Conservation (phyloP, 202 grass and related monocot genomes). For the Setaria viridis region DNA sequence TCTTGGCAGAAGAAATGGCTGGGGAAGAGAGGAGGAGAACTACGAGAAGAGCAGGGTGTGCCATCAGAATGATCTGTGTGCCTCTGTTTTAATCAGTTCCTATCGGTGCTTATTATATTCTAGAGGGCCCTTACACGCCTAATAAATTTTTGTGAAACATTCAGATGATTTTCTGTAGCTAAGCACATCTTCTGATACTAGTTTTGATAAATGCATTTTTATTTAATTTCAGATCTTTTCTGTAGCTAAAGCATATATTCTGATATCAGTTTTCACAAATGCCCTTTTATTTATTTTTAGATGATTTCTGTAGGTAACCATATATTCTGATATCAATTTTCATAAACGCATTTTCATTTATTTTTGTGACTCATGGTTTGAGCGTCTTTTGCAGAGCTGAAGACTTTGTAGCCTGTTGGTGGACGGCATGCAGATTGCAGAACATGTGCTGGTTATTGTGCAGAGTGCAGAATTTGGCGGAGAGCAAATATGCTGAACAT, state of each 20-base stretch:
- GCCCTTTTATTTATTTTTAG: neutral
- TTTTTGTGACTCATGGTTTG: conserved; percentile 4
- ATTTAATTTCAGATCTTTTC: neutral
- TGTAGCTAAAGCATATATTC: conserved; percentile 25
- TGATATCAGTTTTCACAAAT: neutral
- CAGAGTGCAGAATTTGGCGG: conserved; percentile 35
- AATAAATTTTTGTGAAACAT: conserved; percentile 17
- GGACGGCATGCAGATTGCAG: neutral
- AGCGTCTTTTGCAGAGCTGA: conserved; percentile 24
- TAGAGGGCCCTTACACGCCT: neutral
- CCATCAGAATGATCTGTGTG: conserved; percentile 50
- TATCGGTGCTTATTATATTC: conserved; percentile 36
- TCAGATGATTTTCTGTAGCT: neutral
- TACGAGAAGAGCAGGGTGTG: conserved; percentile 47
- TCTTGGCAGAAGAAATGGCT: conserved; percentile 31
- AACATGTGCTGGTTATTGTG: neutral
- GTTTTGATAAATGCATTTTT: neutral
- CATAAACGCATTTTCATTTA: neutral
- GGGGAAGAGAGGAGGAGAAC: conserved; percentile 44
- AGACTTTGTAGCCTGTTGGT: conserved; percentile 11
- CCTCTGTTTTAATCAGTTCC: conserved; percentile 14
- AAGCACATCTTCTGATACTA: conserved; percentile 24
- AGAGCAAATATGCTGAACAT: conserved; percentile 23
- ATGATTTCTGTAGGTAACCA: neutral
- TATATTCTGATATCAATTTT: conserved; percentile 28